A percentile compares a stretch with the other conserved stretches of the same genome.
phyloP scores from a whole-genome alignment of 495 filamentous ascomycete species.

The Apiosordaria backusii region DNA sequence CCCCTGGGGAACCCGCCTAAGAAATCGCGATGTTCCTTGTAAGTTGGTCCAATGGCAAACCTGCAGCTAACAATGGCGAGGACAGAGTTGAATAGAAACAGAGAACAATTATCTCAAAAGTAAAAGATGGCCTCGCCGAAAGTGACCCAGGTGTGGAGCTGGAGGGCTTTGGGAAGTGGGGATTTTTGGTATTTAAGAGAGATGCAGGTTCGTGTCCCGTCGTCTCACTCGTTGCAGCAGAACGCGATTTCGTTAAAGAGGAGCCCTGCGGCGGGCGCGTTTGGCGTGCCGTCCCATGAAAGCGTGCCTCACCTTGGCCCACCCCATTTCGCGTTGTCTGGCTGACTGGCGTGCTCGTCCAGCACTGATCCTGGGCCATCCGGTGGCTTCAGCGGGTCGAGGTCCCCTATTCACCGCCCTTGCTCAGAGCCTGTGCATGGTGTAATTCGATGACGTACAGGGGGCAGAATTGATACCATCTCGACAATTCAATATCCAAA shows the following conservation, averaged over 20 bases:
- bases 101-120: not conserved
- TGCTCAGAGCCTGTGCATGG: constrained; percentile 9
- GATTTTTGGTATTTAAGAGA: not conserved
- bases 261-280: not conserved
- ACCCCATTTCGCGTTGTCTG: constrained; percentile 17
- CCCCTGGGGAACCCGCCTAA: constrained; percentile 8
- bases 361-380: constrained; percentile 16
- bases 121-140: constrained; percentile 2
- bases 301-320: not conserved
- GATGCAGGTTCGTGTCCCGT: constrained; percentile 3
- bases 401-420: constrained; percentile 13
- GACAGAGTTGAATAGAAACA: not conserved
- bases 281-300: not conserved
- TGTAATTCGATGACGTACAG: constrained; percentile 7
- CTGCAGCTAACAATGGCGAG: not conserved
- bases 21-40: constrained; percentile 16
- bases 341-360: constrained; percentile 14
- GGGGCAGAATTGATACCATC: not conserved
- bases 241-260: constrained; percentile 2
- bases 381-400: constrained; percentile 15
- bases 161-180: not conserved
- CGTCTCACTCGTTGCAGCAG: not conserved
- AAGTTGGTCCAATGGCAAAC: constrained; percentile 11
- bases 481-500: not conserved
- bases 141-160: not conserved